Evolutionary conservation across 495 filamentous ascomycete species (phyloP), one percentile per base, ranked within the genome.

Genomic region (Lophiostoma macrostomum): DNA sequence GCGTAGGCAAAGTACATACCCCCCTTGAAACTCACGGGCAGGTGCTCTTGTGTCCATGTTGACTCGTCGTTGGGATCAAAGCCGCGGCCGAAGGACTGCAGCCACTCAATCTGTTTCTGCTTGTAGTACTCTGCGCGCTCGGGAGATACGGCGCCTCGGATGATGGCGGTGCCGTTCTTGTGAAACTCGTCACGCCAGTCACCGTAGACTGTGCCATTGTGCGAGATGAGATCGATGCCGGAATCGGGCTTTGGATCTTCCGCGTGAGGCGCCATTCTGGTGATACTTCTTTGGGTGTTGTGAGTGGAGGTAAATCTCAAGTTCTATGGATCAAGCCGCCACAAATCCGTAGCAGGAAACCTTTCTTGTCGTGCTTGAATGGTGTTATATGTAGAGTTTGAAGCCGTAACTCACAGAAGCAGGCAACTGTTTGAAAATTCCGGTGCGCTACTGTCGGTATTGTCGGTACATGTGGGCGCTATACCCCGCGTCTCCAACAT

Each of bases 181-280:
- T 66, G 57, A 42, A 74, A 69, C 4, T 74, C 70, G 34, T 67
- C 68, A 7, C 70, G 67, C 69, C 69, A 73, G 47, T 73, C 70
- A 24, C 67, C 70, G 48, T 71, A 69, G 23, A 28, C 16, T 7
- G 24, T 51, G 19, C 34, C 24, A n/a, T 51, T 35, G 47, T 51
- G 24, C 14, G 28, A 27, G 24, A 45, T 28, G 23, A 45, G 27
- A 16, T 45, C 41, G 41, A 45, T 27, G 19, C 41, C 41, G 8
- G 41, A 29, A 27, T 45, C 41, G n/a, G 41, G 41, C 14, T 45
- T 23, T 22, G 27, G 23, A 7, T 45, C 41, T 5, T 45, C 6
- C 10, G 41, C 41, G 27, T 45, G 41, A 16, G 41, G 41, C 10
- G 22, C 41, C 41, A 45, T 45, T 13, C 11, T 27, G 29, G 8